Percentiles rank a stretch among this genome's conserved stretches.
Evolutionary conservation across 208 protist genomes (phyloP).

Genomic region (Leishmania lainsoni): DNA sequence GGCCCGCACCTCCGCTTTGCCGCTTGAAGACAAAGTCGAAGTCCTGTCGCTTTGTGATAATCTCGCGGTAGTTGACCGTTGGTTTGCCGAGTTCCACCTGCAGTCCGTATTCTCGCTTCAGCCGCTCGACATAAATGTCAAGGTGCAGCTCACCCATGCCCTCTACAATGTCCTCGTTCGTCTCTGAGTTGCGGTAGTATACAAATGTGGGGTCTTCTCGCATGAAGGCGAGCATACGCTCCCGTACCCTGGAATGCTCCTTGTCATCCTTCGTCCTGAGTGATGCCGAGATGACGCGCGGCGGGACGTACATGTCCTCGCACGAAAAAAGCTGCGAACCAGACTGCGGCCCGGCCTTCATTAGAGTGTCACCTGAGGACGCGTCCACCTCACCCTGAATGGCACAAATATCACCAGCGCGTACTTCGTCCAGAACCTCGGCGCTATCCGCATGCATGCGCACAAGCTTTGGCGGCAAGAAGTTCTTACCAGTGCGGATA

Average conservation of each 20-base stretch:
- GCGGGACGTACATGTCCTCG: constrained; percentile 98
- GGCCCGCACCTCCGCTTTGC: constrained; percentile 98
- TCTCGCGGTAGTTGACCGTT: constrained; percentile 96
- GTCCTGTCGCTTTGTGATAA: constrained; percentile 88
- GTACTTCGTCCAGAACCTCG: constrained; percentile 93
- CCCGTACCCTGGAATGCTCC: constrained; percentile 73
- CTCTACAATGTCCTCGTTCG: constrained; percentile 94
- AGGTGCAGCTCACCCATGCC: constrained; percentile 98
- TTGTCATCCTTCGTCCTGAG: constrained; percentile 91
- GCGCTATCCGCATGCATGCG: constrained; percentile 98
- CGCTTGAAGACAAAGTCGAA: constrained; percentile 99
- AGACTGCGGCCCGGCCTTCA: constrained; percentile 71
- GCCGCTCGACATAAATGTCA: constrained; percentile 96
- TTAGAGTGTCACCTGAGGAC: constrained; percentile 97
- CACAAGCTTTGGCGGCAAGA: constrained; percentile 96
- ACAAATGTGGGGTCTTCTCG: constrained; percentile 97
- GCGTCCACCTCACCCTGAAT: constrained; percentile 98
- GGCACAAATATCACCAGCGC: constrained; percentile 98
- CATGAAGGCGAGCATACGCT: constrained; percentile 93
- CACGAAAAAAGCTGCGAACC: constrained; percentile 74
- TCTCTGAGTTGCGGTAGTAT: constrained; percentile 93
- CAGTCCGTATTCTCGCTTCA: constrained; percentile 95
- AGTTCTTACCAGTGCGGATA: constrained; percentile 85
- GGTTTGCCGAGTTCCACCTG: constrained; percentile 94
- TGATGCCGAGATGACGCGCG: constrained; percentile 97